These are phyloP conservation scores for Colletotrichum endophyticum DNA, from an alignment of 2,329 filamentous ascomycete species.

Conservation along the genomic window DNA sequence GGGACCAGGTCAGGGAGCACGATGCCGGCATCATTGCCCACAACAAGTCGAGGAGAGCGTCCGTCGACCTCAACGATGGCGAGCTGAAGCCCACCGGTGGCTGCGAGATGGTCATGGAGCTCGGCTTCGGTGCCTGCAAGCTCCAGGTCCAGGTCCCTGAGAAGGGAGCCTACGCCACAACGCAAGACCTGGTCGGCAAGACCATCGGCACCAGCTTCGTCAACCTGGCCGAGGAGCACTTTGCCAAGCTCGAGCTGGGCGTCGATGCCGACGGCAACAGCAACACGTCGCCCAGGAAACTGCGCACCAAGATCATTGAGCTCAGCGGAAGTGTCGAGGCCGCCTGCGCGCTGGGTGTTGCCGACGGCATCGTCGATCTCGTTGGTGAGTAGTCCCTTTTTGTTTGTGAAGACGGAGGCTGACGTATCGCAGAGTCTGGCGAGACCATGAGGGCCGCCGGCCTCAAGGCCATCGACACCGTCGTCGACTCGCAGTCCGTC, in stretches of 20 bases:
- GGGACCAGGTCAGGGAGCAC: constrained; percentile 91
- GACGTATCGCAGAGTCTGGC: constrained; percentile 74
- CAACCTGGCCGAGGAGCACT: constrained; percentile 82
- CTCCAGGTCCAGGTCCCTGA: constrained; percentile 96
- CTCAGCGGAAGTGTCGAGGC: constrained; percentile 97
- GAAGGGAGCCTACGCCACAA: constrained; percentile 73
- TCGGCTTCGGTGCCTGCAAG: constrained; percentile 90
- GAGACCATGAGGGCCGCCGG: constrained; percentile 98
- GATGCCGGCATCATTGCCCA: constrained; percentile 65
- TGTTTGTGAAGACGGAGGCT: background rate
- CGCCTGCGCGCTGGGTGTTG: constrained; percentile 92
- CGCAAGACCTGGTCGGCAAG: constrained; percentile 84
- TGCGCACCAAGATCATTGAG: constrained; percentile 90
- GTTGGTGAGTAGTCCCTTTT: constrained; percentile 70
- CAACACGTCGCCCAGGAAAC: constrained; percentile 47
- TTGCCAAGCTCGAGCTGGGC: constrained; percentile 73
- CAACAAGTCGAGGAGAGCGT: constrained; percentile 52
- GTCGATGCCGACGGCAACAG: constrained; percentile 45
- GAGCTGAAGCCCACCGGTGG: constrained; percentile 60
- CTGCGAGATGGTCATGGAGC: constrained; percentile 86
- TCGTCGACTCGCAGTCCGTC: constrained; percentile 85
- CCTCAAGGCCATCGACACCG: constrained; percentile 91
- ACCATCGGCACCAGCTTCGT: constrained; percentile 97
- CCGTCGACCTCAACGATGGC: constrained; percentile 48
- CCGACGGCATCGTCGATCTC: constrained; percentile 96